These are phyloP conservation scores for Clavaria fumosa DNA, from an alignment of 768 basidiomycete genomes.

Conservation along the genomic window DNA sequence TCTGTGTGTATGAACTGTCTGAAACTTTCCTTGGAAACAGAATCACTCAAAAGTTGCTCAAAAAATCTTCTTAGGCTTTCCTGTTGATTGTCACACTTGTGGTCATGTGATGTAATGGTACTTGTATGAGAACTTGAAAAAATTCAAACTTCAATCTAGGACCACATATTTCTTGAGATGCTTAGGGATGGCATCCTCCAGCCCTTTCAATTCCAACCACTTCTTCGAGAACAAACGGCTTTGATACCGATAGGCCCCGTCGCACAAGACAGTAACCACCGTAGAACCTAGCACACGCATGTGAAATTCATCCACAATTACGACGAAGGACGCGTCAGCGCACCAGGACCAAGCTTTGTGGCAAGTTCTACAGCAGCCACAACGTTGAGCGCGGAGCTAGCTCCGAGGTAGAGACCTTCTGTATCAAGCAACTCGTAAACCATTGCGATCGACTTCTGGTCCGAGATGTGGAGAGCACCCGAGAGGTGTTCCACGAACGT, in stretches of 20 bases:
- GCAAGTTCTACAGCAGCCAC: conserved; percentile 88
- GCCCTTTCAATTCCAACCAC: conserved; percentile 74
- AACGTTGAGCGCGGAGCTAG: conserved; percentile 87
- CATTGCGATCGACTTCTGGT: conserved; percentile 85
- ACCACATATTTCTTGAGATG: conserved; percentile 84
- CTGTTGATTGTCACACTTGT: too few relatives aligned
- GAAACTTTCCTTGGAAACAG: too few relatives aligned
- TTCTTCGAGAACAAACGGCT: conserved; percentile 87
- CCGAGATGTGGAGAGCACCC: conserved; percentile 77
- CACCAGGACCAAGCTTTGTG: conserved; percentile 69
- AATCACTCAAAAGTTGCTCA: too few relatives aligned
- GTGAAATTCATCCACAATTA: not conserved
- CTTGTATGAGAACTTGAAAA: conserved; percentile 3
- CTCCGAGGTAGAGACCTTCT: conserved; percentile 91
- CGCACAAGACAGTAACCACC: conserved; percentile 80
- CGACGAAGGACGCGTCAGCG: not conserved
- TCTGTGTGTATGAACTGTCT: too few relatives aligned
- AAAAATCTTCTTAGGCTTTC: too few relatives aligned
- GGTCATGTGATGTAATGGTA: too few relatives aligned
- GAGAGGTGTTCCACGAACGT: conserved; percentile 65
- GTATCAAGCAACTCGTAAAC: conserved; percentile 82
- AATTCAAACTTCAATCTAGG: conserved; percentile 32
- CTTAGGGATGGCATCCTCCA: conserved; percentile 65
- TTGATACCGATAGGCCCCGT: conserved; percentile 96
- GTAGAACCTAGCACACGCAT: conserved; percentile 40